Base-by-base conservation (phyloP, 108 stramenopile genomes). In the Fragilaria radians region DNA sequence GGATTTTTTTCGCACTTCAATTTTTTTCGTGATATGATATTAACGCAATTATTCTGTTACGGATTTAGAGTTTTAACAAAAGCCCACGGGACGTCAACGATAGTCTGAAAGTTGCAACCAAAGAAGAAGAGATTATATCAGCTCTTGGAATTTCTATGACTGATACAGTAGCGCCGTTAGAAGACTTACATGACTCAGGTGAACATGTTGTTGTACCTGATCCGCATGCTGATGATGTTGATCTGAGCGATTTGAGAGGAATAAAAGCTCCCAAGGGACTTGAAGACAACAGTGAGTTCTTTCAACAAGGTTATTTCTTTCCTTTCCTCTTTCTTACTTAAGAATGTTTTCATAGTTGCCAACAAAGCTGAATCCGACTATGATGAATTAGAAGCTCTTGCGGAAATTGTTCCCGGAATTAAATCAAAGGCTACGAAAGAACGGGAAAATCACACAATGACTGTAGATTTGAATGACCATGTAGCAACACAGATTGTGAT, bases 341-440 rank as follows among this genome's bases (percentile, higher is more conserved):
- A 28, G 48, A 53, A 66, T 22, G 58, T 34, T 1, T 30, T 48
- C 17, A 48, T 25, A 11, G 57, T 49, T 25, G 68, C 61, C 1
- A 59, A 18, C 50, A 59, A 24, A 55, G 62, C 46, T 42, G 68
- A 68, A 25, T 31, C 27, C 25, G 58, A 58, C 5, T 36, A 46
- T n/a, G 76, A 83, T 23, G 74, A 75, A 45, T 53, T 85, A 26
- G 74, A 78, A 25, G 74, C 74, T 5, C 68, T 85, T 9, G 61
- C 79, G 1, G 83, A 85, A 52, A 46, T 85, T 19, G 77, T 85
- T 0, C 83, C 83, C 1, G 74, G 71, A 21, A 9, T 85, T 30
- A 83, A 76, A 32, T 50, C 56, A 42, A 42, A 42, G 36, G 36
- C 36, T 11, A 42, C 36, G 7, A 42, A 42, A 14, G 36, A 42